These are phyloP conservation scores for Immersiporthe knoxdaviesiana DNA, from an alignment of 2,329 filamentous ascomycete species.

Conservation along the genomic window DNA sequence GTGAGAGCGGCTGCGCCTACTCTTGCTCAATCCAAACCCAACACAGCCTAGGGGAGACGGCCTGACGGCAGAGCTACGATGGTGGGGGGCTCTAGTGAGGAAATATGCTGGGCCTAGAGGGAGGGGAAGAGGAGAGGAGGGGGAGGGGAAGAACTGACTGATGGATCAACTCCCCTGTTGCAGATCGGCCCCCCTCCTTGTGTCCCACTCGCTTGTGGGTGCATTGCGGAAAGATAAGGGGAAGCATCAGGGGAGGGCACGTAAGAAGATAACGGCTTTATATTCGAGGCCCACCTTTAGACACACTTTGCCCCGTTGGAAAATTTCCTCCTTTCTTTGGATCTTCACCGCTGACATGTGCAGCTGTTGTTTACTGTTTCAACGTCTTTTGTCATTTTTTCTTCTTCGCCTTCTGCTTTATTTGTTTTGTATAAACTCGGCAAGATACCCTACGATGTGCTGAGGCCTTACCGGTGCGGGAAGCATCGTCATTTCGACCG, in stretches of 20 bases:
- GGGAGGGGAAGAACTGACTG: too few species aligned
- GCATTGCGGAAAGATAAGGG: conserved; percentile 4
- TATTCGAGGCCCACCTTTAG: conserved; percentile 17
- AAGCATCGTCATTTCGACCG: conserved; percentile 25
- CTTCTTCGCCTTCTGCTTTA: too few species aligned
- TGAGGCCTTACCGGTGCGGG: conserved; percentile 29
- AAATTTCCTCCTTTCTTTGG: conserved; percentile 21
- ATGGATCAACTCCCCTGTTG: neutral
- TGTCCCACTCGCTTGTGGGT: neutral
- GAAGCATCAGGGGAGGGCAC: conserved; percentile 2
- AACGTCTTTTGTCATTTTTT: neutral
- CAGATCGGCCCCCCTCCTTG: neutral
- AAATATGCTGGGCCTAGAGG: neutral
- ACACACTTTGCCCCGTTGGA: conserved; percentile 20
- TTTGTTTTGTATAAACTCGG: neutral
- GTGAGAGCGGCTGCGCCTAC: neutral
- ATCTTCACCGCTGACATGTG: conserved; percentile 14
- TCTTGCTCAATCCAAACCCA: neutral
- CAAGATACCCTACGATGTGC: conserved; percentile 26
- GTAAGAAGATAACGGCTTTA: conserved; percentile 21
- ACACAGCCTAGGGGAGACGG: neutral
- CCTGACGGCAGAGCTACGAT: neutral
- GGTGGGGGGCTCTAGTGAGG: neutral
- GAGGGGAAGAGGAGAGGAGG: too few species aligned
- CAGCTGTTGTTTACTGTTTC: neutral